Evolutionary conservation across 2,329 filamentous ascomycete species (phyloP).

Genomic region (Gliomastix tumulicola): DNA sequence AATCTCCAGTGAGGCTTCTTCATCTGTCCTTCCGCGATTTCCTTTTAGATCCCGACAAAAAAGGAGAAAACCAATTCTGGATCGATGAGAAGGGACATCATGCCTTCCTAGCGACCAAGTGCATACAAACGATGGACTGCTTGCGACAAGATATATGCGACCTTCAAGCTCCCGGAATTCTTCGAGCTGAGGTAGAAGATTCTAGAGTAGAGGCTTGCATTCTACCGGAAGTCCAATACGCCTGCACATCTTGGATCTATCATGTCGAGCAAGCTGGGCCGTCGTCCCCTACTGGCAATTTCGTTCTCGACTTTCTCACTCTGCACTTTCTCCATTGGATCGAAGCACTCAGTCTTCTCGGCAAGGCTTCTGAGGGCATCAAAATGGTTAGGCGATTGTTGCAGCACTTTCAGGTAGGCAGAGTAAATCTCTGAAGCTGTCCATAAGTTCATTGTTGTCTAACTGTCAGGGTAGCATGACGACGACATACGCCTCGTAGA

Average conservation of each 20-base stretch:
- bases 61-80: neutral
- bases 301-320: conserved; percentile 20
- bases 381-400: neutral
- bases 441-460: no score
- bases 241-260: conserved; percentile 28
- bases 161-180: conserved; percentile 2
- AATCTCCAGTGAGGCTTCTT: neutral
- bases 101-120: neutral
- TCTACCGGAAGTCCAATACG: conserved; percentile 26
- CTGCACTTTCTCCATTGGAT: conserved; percentile 32
- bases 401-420: neutral
- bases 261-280: conserved; percentile 13
- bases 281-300: no score
- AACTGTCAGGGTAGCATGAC: no score
- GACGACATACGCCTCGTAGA: neutral
- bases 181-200: neutral
- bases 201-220: conserved; percentile 7
- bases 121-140: neutral
- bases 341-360: conserved; percentile 26
- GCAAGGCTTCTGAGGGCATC: conserved; percentile 5
- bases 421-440: no score
- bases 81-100: neutral
- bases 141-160: neutral
- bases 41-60: neutral
- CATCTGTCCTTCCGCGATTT: neutral